phyloP scores from a whole-genome alignment of 2,329 filamentous ascomycete genomes.

The Aspergillus sp. region DNA sequence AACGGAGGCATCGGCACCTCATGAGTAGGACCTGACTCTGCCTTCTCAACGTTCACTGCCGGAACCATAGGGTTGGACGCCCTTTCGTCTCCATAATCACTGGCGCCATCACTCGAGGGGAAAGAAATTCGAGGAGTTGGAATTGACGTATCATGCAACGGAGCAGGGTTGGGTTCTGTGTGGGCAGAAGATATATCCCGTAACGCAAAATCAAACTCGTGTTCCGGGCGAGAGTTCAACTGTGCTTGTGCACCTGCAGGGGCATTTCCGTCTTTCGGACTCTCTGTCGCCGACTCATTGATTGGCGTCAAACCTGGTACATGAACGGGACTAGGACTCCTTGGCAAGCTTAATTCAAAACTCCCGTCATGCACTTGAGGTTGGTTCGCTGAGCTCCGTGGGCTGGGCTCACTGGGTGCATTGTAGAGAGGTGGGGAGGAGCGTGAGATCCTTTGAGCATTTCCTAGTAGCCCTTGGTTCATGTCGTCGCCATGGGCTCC shows the following conservation, averaged over 20 bases:
- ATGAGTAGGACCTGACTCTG: slow-evolving; percentile 22
- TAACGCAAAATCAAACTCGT: slow-evolving; percentile 25
- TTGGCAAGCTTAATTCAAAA: slow-evolving; percentile 22
- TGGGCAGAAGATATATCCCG: slow-evolving; percentile 18
- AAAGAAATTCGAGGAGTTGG: slow-evolving; percentile 38
- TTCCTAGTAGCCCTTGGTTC: slow-evolving; percentile 54
- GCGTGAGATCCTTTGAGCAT: slow-evolving; percentile 59
- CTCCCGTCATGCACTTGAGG: slow-evolving; percentile 19
- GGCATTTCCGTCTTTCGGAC: neutral
- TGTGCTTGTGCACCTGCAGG: neutral
- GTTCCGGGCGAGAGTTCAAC: slow-evolving; percentile 12
- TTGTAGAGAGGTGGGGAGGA: slow-evolving; percentile 45
- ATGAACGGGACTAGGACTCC: slow-evolving; percentile 20
- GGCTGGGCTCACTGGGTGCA: slow-evolving; percentile 16
- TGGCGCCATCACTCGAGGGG: slow-evolving; percentile 50
- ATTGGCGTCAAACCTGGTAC: slow-evolving; percentile 14
- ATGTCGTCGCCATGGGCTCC: slow-evolving; percentile 45
- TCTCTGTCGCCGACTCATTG: slow-evolving; percentile 9
- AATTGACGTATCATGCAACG: slow-evolving; percentile 18
- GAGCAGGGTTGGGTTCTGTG: slow-evolving; percentile 14
- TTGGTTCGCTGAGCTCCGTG: slow-evolving; percentile 11
- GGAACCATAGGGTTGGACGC: slow-evolving; percentile 48
- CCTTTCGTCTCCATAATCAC: slow-evolving; percentile 57
- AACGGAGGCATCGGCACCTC: slow-evolving; percentile 20
- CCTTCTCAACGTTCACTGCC: slow-evolving; percentile 29